These are phyloP conservation scores for Macrolepiota albuminosa DNA, from an alignment of 768 basidiomycete species.

Conservation along the genomic window DNA sequence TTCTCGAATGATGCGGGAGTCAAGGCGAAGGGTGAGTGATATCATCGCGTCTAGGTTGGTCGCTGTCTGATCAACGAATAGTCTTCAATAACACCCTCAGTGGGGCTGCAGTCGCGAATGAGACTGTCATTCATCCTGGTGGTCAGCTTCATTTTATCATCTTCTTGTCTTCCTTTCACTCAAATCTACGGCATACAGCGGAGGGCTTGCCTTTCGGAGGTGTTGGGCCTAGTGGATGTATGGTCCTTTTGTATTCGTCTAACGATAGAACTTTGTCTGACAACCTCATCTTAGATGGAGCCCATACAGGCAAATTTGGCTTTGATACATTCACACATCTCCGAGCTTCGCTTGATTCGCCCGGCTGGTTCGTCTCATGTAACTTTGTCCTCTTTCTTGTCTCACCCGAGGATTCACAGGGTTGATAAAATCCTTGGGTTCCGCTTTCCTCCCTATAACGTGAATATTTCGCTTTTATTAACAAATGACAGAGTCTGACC, in stretches of 20 bases:
- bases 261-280: background rate
- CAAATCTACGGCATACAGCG: conserved; percentile 8
- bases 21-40: conserved; percentile 54
- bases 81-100: conserved; percentile 70
- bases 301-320: conserved; percentile 65
- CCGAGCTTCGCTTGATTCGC: conserved; percentile 56
- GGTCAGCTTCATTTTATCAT: conserved; percentile 31
- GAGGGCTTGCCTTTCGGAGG: conserved; percentile 25
- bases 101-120: conserved; percentile 68
- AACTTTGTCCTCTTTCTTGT: conserved; percentile 14
- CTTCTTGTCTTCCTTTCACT: background rate
- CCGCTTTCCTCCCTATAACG: conserved; percentile 62
- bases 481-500: background rate
- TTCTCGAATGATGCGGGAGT: conserved; percentile 58
- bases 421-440: conserved; percentile 42
- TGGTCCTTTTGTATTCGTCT: conserved; percentile 17
- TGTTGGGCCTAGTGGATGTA: conserved; percentile 48
- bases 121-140: conserved; percentile 55
- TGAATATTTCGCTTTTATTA: conserved; percentile 15
- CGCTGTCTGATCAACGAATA: conserved; percentile 19
- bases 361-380: conserved; percentile 41
- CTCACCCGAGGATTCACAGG: conserved; percentile 24
- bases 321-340: conserved; percentile 80
- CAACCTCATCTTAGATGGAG: conserved; percentile 40
- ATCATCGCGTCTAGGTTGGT: background rate